phyloP scores from a whole-genome alignment of 441 rosid species.

The Breynia disticha region DNA sequence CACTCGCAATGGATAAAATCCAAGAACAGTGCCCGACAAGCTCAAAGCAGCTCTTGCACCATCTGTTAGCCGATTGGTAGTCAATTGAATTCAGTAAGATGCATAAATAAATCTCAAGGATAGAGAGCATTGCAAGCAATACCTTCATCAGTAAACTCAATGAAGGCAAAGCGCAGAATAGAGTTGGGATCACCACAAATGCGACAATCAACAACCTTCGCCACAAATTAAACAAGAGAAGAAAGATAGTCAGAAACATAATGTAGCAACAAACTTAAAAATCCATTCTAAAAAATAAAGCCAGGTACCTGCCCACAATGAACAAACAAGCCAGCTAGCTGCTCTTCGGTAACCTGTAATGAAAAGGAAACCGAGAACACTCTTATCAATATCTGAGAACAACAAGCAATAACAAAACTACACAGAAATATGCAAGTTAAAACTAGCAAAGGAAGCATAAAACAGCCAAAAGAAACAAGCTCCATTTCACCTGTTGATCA shows the following conservation, averaged over 20 bases:
- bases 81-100: slow-evolving; percentile 3
- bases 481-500: slow-evolving; percentile 61
- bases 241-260: background rate
- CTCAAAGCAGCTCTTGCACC: slow-evolving; percentile 61
- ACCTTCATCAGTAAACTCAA: slow-evolving; percentile 93
- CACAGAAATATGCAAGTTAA: background rate
- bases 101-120: background rate
- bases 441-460: background rate
- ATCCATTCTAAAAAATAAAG: slow-evolving; percentile 2
- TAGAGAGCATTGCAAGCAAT: background rate
- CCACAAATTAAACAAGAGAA: slow-evolving; percentile 6
- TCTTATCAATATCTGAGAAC: background rate
- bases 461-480: slow-evolving; percentile 5
- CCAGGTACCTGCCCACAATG: slow-evolving; percentile 69
- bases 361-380: slow-evolving; percentile 3
- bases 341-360: slow-evolving; percentile 85
- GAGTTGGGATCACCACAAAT: slow-evolving; percentile 96
- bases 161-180: slow-evolving; percentile 49
- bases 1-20: slow-evolving; percentile 79
- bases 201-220: slow-evolving; percentile 90
- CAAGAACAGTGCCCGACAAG: slow-evolving; percentile 77
- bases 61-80: slow-evolving; percentile 28
- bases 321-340: slow-evolving; percentile 77
- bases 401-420: background rate
- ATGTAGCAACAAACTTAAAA: slow-evolving; percentile 8